Percentiles rank a stretch among this genome's conserved stretches.
These are phyloP conservation scores for Schwanniomyces etchellsii DNA, from an alignment of 1,139 yeast genomes.

Conservation along the genomic window DNA sequence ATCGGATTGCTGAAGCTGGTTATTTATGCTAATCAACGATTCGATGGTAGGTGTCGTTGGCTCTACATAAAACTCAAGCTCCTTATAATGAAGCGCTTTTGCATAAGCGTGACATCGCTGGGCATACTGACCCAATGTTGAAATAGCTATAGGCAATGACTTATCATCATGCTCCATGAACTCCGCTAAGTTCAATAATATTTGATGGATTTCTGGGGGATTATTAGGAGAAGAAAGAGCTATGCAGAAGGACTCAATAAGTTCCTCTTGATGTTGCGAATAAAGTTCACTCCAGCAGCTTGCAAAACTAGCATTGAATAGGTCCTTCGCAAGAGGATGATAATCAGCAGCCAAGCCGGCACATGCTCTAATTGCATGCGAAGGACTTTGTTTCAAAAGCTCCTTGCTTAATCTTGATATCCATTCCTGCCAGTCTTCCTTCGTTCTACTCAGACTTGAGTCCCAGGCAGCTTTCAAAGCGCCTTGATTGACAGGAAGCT, in stretches of 20 bases:
- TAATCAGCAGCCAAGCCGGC: constrained; percentile 86
- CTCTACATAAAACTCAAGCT: constrained; percentile 88
- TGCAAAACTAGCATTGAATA: constrained; percentile 92
- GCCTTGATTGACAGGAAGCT: constrained; percentile 74
- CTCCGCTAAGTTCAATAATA: constrained; percentile 83
- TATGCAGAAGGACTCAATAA: constrained; percentile 77
- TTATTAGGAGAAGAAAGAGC: constrained; percentile 88
- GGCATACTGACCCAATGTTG: constrained; percentile 88
- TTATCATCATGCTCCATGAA: constrained; percentile 98
- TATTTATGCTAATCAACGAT: constrained; percentile 84
- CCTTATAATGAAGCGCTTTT: constrained; percentile 93
- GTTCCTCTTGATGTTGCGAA: constrained; percentile 87
- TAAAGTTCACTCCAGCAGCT: constrained; percentile 94
- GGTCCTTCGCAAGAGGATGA: constrained; percentile 81
- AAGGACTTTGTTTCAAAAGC: constrained; percentile 84
- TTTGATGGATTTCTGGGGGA: constrained; percentile 94
- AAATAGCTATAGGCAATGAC: constrained; percentile 83
- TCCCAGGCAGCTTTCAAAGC: constrained; percentile 87
- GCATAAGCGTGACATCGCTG: constrained; percentile 97
- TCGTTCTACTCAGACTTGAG: constrained; percentile 78
- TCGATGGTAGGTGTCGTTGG: constrained; percentile 92
- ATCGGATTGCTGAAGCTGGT: constrained; percentile 92
- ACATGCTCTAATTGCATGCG: constrained; percentile 92
- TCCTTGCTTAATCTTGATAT: constrained; percentile 81
- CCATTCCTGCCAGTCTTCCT: constrained; percentile 99